These are phyloP conservation scores for Aureobasidium sp. DNA, from an alignment of 2,329 filamentous ascomycete genomes.

Conservation along the genomic window DNA sequence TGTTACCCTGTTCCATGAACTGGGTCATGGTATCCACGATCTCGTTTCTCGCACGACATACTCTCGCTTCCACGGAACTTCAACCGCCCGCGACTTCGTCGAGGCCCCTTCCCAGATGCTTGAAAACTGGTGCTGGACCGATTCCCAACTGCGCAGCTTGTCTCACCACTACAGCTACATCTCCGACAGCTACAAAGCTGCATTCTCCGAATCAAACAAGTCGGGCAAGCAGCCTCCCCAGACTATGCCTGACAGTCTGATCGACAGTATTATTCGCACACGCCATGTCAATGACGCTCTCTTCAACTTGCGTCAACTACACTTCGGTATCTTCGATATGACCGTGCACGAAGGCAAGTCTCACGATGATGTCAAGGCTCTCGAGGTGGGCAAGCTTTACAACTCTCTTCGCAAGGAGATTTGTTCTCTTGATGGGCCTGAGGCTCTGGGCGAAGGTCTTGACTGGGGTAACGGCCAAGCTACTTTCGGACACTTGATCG, in stretches of 20 bases:
- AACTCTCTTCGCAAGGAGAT: constrained; percentile 66
- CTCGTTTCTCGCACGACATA: constrained; percentile 41
- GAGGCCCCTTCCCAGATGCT: constrained; percentile 45
- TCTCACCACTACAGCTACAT: constrained; percentile 60
- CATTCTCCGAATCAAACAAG: constrained; percentile 33
- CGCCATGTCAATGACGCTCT: constrained; percentile 75
- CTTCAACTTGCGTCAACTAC: constrained; percentile 68
- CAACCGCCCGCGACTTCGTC: constrained; percentile 43
- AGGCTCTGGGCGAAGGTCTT: constrained; percentile 47
- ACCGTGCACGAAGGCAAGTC: constrained; percentile 61
- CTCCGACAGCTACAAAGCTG: constrained; percentile 35
- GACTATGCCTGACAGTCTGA: constrained; percentile 64
- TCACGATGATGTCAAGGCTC: constrained; percentile 58
- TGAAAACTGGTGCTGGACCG: constrained; percentile 49
- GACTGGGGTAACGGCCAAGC: constrained; percentile 69
- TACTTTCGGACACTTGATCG: constrained; percentile 74
- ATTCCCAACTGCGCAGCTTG: constrained; percentile 45
- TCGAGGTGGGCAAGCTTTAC: constrained; percentile 60
- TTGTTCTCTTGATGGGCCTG: constrained; percentile 63
- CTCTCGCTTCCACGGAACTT: constrained; percentile 44
- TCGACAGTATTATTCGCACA: constrained; percentile 63
- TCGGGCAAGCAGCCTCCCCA: constrained; percentile 45
- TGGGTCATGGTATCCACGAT: constrained; percentile 45
- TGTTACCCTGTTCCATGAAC: constrained; percentile 68
- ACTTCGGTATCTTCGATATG: constrained; percentile 82